phyloP scores from a whole-genome alignment of 805 yeast species.

The Diddensiella transvaalensis region DNA sequence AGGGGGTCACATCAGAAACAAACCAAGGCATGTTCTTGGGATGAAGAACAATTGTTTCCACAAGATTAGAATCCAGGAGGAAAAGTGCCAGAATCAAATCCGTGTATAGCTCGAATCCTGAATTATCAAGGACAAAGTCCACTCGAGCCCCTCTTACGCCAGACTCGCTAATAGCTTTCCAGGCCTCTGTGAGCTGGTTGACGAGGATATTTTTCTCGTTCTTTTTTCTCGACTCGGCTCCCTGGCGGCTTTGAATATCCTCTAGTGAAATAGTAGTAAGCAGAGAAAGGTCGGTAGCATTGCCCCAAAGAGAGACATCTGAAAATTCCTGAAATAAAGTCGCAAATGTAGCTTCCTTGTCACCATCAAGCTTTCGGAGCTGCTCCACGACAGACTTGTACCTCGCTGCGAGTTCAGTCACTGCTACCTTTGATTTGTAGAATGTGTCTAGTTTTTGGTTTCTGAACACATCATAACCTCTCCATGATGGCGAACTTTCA shows the following conservation, averaged over 20 bases:
- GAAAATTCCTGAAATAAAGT: constrained; percentile 75
- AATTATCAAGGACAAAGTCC: constrained; percentile 85
- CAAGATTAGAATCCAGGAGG: constrained; percentile 66
- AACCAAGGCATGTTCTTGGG: constrained; percentile 94
- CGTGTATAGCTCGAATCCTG: constrained; percentile 94
- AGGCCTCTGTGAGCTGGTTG: constrained; percentile 70
- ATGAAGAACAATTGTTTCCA: constrained; percentile 66
- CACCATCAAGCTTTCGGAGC: constrained; percentile 8
- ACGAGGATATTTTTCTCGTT: constrained; percentile 74
- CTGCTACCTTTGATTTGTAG: constrained; percentile 69
- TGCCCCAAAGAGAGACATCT: constrained; percentile 95
- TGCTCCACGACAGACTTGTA: constrained; percentile 42
- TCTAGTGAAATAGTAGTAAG: constrained; percentile 69
- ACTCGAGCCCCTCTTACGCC: no score
- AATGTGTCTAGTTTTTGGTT: constrained; percentile 71
- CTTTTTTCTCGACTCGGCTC: constrained; percentile 77
- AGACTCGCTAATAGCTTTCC: constrained; percentile 39
- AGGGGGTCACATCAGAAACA: constrained; percentile 91
- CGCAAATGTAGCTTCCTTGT: constrained; percentile 31
- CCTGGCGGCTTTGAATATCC: constrained; percentile 88
- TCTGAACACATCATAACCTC: constrained; percentile 68
- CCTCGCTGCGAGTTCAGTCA: constrained; percentile 72
- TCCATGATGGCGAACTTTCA: constrained; percentile 40
- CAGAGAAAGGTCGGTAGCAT: constrained; percentile 91
- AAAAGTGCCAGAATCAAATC: constrained; percentile 66